Base-by-base conservation (phyloP, 1,139 yeast genomes). In the Pneumocystis sp. region DNA sequence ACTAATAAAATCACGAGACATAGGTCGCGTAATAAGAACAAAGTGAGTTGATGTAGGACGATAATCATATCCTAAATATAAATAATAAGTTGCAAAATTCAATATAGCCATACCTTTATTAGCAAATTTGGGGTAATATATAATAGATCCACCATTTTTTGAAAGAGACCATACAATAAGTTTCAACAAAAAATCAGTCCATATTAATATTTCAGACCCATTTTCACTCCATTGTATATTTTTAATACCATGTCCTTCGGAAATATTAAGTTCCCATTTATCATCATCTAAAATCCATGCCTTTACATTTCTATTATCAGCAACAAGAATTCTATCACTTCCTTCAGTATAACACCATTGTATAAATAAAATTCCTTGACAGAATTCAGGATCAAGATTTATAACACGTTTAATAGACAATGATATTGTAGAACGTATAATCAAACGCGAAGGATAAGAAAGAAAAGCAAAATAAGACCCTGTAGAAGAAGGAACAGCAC, bases 151-250 rank as follows among this genome's bases (percentile, higher is more conserved):
- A 2, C 21, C 29, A 50, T 56, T 17, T 29, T 57, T 56, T 21
- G 39, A 25, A 61, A 65, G 34, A 17, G 61, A 63, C 67, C 67
- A 66, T 21, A 61, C 67, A 31, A 68, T 69, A 31, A 68, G 65
- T 35, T 63, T 63, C 57, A 63, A 63, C 50, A 67, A 66, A 56
- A 61, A 66, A 21, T 68, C 70, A 5, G 71, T 67, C 63, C 66
- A 67, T 39, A 68, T 61, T 40, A 69, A 42, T 17, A 69, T 63
- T 37, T 67, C 69, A 35, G 65, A 66, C 29, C 69, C 69, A 37
- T 68, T 63, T 19, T 65, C 39, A 19, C 69, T 68, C 70, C 70
- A 69, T 25, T 65, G 68, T 4, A 67, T 70, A 25, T 63, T 61
- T 45, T 63, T 62, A 19, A 69, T 63, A 61, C 68, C 64, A 61